These are phyloP conservation scores for Conringia planisiliqua DNA, from an alignment of 345 rosid species.

Conservation along the genomic window DNA sequence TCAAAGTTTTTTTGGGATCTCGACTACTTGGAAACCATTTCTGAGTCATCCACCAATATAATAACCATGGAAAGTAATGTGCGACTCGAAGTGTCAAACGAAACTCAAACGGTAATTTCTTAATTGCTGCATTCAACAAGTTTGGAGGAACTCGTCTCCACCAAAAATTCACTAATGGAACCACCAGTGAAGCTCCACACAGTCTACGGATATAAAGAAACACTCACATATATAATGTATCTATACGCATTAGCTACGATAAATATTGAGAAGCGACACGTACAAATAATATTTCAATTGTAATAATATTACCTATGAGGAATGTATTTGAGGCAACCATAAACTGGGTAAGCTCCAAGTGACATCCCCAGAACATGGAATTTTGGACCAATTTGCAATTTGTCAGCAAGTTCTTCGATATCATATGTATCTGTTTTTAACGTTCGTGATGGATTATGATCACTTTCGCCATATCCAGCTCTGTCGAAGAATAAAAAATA, in stretches of 20 bases:
- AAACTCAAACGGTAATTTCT: constrained; percentile 34
- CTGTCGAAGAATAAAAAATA: constrained; percentile 69
- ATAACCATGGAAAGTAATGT: constrained; percentile 63
- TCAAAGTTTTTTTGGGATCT: constrained; percentile 39
- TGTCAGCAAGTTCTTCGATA: constrained; percentile 80
- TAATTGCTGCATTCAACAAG: constrained; percentile 37
- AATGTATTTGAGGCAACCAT: constrained; percentile 71
- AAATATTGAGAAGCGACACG: neutral
- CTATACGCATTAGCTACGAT: neutral
- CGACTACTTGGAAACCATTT: constrained; percentile 66
- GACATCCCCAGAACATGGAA: constrained; percentile 76
- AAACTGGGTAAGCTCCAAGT: constrained; percentile 68
- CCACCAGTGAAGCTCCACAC: constrained; percentile 63
- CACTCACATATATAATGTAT: neutral
- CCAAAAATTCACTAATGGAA: constrained; percentile 75
- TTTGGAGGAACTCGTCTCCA: constrained; percentile 64
- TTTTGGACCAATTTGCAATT: constrained; percentile 63
- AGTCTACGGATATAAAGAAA: constrained; percentile 32
- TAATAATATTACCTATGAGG: constrained; percentile 49
- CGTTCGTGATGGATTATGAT: constrained; percentile 61
- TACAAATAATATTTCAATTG: neutral
- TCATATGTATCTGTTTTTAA: constrained; percentile 75
- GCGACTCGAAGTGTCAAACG: constrained; percentile 57
- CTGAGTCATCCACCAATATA: constrained; percentile 89
- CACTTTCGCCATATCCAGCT: constrained; percentile 92